A percentile compares a stretch with the other conserved stretches of the same genome.
These are phyloP conservation scores for Aspergillus biplanus DNA, from an alignment of 495 filamentous ascomycete genomes.

Conservation along the genomic window DNA sequence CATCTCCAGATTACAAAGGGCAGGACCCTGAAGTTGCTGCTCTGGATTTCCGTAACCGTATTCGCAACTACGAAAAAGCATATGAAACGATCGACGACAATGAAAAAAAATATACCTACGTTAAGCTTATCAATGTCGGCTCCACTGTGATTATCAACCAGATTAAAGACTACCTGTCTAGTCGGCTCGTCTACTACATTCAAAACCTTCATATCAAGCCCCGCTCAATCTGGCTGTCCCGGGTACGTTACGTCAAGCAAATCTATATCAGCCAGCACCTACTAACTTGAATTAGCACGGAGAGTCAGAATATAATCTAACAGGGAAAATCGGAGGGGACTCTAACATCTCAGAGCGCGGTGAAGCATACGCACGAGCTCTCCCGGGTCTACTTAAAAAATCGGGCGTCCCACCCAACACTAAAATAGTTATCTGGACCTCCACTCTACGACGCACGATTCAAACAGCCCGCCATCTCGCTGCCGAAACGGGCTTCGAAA, in stretches of 20 bases:
- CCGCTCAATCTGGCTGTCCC: slow-evolving; percentile 95
- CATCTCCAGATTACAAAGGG: slow-evolving; percentile 90
- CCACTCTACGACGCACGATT: slow-evolving; percentile 89
- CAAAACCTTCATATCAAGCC: slow-evolving; percentile 98
- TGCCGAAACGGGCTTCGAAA: slow-evolving; percentile 70
- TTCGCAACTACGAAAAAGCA: slow-evolving; percentile 93
- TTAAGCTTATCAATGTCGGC: slow-evolving; percentile 96
- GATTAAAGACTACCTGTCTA: slow-evolving; percentile 95
- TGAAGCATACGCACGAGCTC: slow-evolving; percentile 77
- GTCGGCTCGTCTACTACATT: slow-evolving; percentile 93
- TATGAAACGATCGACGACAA: slow-evolving; percentile 90
- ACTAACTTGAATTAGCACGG: slow-evolving; percentile 66
- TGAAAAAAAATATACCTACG: slow-evolving; percentile 84
- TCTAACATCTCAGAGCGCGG: slow-evolving; percentile 84
- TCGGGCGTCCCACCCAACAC: slow-evolving; percentile 77
- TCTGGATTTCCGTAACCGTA: slow-evolving; percentile 88
- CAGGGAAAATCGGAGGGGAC: slow-evolving; percentile 89
- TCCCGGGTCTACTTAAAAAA: slow-evolving; percentile 78
- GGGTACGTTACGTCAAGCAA: slow-evolving; percentile 61
- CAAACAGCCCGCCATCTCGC: slow-evolving; percentile 81
- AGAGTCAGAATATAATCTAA: slow-evolving; percentile 88
- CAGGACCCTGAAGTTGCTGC: slow-evolving; percentile 92
- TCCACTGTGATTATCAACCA: slow-evolving; percentile 95
- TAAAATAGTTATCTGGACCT: slow-evolving; percentile 94
- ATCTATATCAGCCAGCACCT: neutral